Evolutionary conservation across 768 basidiomycete species (phyloP).

Genomic region (Guyanaporus albipodus): DNA sequence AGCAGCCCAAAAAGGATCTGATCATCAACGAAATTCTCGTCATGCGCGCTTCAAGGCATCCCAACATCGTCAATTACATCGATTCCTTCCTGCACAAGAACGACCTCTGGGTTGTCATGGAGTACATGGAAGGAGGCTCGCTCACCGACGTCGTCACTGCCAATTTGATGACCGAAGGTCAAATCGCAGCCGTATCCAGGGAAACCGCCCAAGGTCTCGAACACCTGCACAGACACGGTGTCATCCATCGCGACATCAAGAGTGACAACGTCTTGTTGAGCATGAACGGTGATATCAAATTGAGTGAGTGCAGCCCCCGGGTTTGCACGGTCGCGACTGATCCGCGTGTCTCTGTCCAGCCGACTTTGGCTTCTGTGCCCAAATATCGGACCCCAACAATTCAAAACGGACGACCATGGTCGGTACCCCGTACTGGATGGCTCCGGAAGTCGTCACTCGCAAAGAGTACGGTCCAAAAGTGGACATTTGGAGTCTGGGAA

Average conservation of each 20-base stretch:
- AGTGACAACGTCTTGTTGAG: constrained; percentile 94
- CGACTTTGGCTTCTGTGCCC: constrained; percentile 98
- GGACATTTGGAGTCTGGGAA: constrained; percentile 96
- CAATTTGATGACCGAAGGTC: constrained; percentile 95
- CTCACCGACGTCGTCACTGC: constrained; percentile 91
- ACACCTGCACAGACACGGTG: constrained; percentile 92
- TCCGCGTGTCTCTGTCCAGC: constrained; percentile 43
- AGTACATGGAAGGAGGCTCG: constrained; percentile 97
- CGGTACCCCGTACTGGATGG: constrained; percentile 99
- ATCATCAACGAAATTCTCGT: constrained; percentile 99
- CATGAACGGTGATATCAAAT: constrained; percentile 93
- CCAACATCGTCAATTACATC: constrained; percentile 99
- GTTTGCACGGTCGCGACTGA: not conserved
- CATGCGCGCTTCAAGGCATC: constrained; percentile 94
- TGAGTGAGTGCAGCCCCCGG: constrained; percentile 69
- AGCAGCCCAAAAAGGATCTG: constrained; percentile 98
- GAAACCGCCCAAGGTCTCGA: constrained; percentile 92
- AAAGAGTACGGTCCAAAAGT: constrained; percentile 98
- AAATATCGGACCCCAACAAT: constrained; percentile 85
- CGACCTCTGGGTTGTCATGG: constrained; percentile 99
- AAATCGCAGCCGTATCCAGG: constrained; percentile 93
- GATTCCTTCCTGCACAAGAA: constrained; percentile 98
- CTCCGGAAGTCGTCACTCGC: constrained; percentile 94
- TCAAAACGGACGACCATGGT: constrained; percentile 98
- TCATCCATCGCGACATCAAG: constrained; percentile 99